Base-by-base conservation (phyloP, 2,329 filamentous ascomycete genomes). In the Hymenoscyphus linearis region DNA sequence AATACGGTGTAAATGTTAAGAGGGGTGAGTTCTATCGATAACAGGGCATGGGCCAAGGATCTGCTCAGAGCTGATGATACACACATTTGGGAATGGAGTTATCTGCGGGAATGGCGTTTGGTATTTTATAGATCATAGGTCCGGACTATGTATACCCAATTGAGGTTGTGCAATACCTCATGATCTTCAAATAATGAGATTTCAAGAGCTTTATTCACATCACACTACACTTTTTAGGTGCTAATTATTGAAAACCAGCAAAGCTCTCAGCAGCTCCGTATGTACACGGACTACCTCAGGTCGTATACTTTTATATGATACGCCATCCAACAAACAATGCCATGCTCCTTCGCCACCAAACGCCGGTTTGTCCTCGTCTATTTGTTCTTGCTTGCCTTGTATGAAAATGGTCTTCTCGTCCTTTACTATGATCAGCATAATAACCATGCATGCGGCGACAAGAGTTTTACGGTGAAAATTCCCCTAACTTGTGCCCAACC, bases 1-100 rank as follows among this genome's bases (percentile, higher is more conserved):
- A 99, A 80, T 99, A 98, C 74, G 95, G 95, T 1, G 92, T 99
- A 58, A 99, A 96, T 73, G 90, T 98, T 58, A 98, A 96, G 85
- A 84, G 95, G 66, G 93, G 93, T 72, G 95, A 99, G 78, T 99
- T 98, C 74, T 99, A 99, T 75, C 84, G 93, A 70, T 97, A 57
- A 50, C 22, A 25, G 25, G 44, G 44, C 13, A 14, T 22, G 44
- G 44, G 18, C 18, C 10, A 22, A 25, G 44, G 44, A 13, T 14
- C 7, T 22, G 6, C 22, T 12, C 18, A 50, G 18, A 18, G 18
- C 7, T n/a, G 40, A 18, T 47, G 40, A 47, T 47, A 22, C 18
- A 26, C 22, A 47, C 22, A 25, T 50, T 18, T 31, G 44, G 18
- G 22, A 22, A 34, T 16, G 44, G 52, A 18, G 52, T 36, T 50